Base-by-base conservation (phyloP, 169 alveolate genomes). In the Plasmodium sp. region DNA sequence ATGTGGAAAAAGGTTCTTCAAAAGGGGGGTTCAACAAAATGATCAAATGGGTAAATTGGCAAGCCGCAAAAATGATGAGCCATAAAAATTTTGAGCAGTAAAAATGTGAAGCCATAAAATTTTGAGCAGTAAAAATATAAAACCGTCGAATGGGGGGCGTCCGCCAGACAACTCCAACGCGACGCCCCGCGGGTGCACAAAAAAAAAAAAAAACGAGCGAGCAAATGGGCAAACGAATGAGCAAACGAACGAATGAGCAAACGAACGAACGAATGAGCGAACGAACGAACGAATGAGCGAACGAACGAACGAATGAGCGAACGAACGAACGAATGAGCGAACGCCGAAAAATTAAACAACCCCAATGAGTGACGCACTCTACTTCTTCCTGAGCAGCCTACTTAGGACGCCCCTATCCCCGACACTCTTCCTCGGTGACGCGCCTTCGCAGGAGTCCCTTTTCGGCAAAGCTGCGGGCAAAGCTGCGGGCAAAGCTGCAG, bases 341-440 rank as follows among this genome's bases (percentile, higher is more conserved):
- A 33, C 1, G 39, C 5, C 2, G 43, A 5, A 84, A 45, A 58
- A 51, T 51, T 51, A 22, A 51, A 14, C 16, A 51, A 16, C 16
- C 62, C 16, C 22, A 51, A 51, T 14, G 22, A 51, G 27, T 16
- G 62, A 51, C 22, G 39, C 16, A 51, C 14, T 22, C 27, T 90
- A 91, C 12, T 77, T 92, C 62, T 58, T 92, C 22, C 95, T 58
- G 39, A 92, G 36, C 77, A 92, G 51, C 75, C 95, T 81, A 27
- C 95, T 92, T 48, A 92, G 41, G 12, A 92, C 95, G 41, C 95
- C 95, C 75, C 81, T 92, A 27, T 82, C 92, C 34, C 77, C 83
- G 36, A 45, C 43, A 62, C 34, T 79, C 18, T 80, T 90, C 51
- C 82, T 79, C 77, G 73, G 31, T 9, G 84, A 12, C 14, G 43